Evolutionary conservation across 2,329 filamentous ascomycete species (phyloP).

Genomic region (Aureobasidium sp.): DNA sequence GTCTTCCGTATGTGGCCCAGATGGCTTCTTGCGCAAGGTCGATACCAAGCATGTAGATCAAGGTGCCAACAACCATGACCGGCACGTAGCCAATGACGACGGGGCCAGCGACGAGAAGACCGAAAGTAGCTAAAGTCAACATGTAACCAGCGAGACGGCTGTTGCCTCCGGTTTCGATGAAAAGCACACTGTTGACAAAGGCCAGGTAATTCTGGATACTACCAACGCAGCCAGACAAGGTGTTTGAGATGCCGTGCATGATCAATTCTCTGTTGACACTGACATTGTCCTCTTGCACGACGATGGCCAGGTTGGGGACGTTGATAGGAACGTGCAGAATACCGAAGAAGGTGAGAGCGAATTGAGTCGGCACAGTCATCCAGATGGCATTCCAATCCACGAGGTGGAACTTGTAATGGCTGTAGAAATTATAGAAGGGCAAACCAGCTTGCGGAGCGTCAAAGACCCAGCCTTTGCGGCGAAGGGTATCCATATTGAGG

Average conservation of each 20-base stretch:
- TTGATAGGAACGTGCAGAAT: slow-evolving; percentile 97
- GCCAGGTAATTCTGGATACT: slow-evolving; percentile 96
- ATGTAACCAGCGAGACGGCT: slow-evolving; percentile 78
- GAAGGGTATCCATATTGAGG: slow-evolving; percentile 58
- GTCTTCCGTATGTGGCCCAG: slow-evolving; percentile 78
- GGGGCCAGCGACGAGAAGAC: slow-evolving; percentile 77
- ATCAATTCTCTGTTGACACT: slow-evolving; percentile 86
- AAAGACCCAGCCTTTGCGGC: slow-evolving; percentile 82
- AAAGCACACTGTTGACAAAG: slow-evolving; percentile 95
- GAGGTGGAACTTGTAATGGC: slow-evolving; percentile 58
- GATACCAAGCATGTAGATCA: slow-evolving; percentile 93
- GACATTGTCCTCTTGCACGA: slow-evolving; percentile 84
- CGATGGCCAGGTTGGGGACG: slow-evolving; percentile 84
- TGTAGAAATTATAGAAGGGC: slow-evolving; percentile 98
- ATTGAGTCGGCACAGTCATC: slow-evolving; percentile 88
- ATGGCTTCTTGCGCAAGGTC: slow-evolving; percentile 84
- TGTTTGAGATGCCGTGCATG: slow-evolving; percentile 88
- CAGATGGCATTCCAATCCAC: slow-evolving; percentile 76
- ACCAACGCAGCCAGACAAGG: slow-evolving; percentile 76
- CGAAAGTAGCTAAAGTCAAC: slow-evolving; percentile 70
- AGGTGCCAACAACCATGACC: slow-evolving; percentile 88
- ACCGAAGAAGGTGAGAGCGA: slow-evolving; percentile 94
- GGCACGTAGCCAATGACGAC: slow-evolving; percentile 88
- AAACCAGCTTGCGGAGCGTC: slow-evolving; percentile 73
- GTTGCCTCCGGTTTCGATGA: slow-evolving; percentile 86